A percentile compares a stretch with the other conserved stretches of the same genome.
Evolutionary conservation across 2,329 filamentous ascomycete genomes (phyloP).

Genomic region (Escovopsis sp.): DNA sequence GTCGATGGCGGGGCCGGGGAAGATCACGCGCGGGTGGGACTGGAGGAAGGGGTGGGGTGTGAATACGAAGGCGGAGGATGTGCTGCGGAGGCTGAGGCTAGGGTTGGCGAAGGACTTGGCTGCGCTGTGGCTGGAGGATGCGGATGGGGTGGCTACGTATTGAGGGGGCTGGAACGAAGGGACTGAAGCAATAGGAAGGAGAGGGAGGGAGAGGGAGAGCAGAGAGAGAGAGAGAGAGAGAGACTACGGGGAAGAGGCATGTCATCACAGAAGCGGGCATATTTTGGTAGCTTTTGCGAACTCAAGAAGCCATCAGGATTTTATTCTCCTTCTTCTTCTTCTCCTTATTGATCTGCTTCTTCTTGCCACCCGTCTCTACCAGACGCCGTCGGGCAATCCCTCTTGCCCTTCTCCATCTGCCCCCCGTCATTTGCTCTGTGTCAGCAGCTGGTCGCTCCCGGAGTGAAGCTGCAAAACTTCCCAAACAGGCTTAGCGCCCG

Average conservation of each 20-base stretch:
- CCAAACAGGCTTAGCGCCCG: not conserved
- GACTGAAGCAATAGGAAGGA: not conserved
- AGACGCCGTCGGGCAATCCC: too few relatives aligned
- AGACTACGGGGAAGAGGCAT: too few relatives aligned
- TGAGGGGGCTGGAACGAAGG: slow-evolving; percentile 9
- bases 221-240: not conserved
- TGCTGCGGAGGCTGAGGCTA: slow-evolving; percentile 57
- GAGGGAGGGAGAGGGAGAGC: not conserved
- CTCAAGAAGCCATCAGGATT: not conserved
- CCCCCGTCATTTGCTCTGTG: too few relatives aligned
- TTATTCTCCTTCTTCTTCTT: too few relatives aligned
- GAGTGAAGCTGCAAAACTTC: too few relatives aligned
- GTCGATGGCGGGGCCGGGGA: slow-evolving; percentile 39
- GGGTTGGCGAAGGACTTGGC: slow-evolving; percentile 62
- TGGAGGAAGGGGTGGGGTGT: slow-evolving; percentile 65
- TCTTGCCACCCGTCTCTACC: too few relatives aligned
- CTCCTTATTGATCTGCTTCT: too few relatives aligned
- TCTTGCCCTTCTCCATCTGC: too few relatives aligned
- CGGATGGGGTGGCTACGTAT: slow-evolving; percentile 36
- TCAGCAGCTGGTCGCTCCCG: too few relatives aligned
- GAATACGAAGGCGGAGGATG: slow-evolving; percentile 46
- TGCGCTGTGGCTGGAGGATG: slow-evolving; percentile 51
- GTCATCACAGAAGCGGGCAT: too few relatives aligned
- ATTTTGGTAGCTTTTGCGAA: not conserved
- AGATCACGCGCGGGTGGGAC: slow-evolving; percentile 53